phyloP scores from a whole-genome alignment of 176 grass and related monocot genomes.

The Eremochloa ophiuroides region DNA sequence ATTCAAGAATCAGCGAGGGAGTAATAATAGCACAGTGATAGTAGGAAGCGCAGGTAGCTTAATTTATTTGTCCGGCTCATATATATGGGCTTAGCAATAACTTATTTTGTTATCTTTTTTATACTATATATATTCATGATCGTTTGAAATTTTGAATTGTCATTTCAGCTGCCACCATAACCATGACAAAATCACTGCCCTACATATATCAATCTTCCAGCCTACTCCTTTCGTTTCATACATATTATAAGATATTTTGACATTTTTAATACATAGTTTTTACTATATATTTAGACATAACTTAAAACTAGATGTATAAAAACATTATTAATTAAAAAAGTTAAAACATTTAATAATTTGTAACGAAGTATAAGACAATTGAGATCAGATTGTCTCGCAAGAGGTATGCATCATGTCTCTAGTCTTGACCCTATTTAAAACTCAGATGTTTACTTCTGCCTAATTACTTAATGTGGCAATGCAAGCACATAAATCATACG shows the following conservation, averaged over 20 bases:
- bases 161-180: neutral
- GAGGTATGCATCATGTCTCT: neutral
- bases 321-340: too few relatives aligned
- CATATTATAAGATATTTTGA: too few relatives aligned
- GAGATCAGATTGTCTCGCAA: neutral
- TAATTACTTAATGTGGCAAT: too few relatives aligned
- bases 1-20: too few relatives aligned
- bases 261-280: too few relatives aligned
- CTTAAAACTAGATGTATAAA: too few relatives aligned
- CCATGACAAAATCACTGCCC: neutral
- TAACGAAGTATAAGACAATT: too few relatives aligned
- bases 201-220: neutral
- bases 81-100: neutral
- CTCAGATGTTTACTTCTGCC: neutral
- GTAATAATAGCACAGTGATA: neutral
- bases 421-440: neutral
- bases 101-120: neutral
- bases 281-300: too few relatives aligned
- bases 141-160: neutral
- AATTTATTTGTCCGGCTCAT: neutral
- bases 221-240: too few relatives aligned
- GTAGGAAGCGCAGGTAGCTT: neutral
- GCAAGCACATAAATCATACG: too few relatives aligned
- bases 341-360: too few relatives aligned
- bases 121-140: neutral